Evolutionary conservation across 179 eudicot genomes (phyloP).

Genomic region (Spergularia azorica): DNA sequence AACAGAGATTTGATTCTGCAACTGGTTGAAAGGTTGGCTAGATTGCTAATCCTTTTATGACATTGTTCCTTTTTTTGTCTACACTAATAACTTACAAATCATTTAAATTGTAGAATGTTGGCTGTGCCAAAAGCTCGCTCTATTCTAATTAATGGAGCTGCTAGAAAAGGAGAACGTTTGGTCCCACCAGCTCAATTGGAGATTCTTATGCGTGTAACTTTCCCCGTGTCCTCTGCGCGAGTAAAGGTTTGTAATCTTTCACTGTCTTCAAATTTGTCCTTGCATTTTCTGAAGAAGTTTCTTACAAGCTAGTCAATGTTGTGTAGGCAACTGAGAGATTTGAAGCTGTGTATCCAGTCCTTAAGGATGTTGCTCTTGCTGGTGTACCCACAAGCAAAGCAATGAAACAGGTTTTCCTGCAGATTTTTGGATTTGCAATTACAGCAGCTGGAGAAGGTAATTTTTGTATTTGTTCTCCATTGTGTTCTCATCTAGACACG

Average conservation of each 20-base stretch:
- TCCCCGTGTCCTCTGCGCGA: conserved; percentile 71
- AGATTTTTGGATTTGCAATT: conserved; percentile 53
- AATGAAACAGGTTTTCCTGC: conserved; percentile 82
- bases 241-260: conserved; percentile 56
- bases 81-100: not conserved
- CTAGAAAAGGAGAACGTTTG: conserved; percentile 82
- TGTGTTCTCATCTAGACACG: not conserved
- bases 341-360: conserved; percentile 78
- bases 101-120: conserved; percentile 51
- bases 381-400: conserved; percentile 92
- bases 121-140: conserved; percentile 77
- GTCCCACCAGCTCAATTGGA: conserved; percentile 78
- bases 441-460: conserved; percentile 85
- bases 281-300: not conserved
- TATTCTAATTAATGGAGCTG: conserved; percentile 76
- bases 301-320: conserved; percentile 1
- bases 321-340: conserved; percentile 91
- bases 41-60: not conserved
- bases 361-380: conserved; percentile 89
- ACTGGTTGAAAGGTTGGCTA: conserved; percentile 70
- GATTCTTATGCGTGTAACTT: conserved; percentile 63
- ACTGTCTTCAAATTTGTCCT: not conserved
- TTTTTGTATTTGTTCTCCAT: not conserved
- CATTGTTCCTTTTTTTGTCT: not conserved
- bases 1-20: conserved; percentile 84